A percentile compares a stretch with the other conserved stretches of the same genome.
Conservation (phyloP, 139 green algal genomes). For the Spirogloea muscicola region DNA sequence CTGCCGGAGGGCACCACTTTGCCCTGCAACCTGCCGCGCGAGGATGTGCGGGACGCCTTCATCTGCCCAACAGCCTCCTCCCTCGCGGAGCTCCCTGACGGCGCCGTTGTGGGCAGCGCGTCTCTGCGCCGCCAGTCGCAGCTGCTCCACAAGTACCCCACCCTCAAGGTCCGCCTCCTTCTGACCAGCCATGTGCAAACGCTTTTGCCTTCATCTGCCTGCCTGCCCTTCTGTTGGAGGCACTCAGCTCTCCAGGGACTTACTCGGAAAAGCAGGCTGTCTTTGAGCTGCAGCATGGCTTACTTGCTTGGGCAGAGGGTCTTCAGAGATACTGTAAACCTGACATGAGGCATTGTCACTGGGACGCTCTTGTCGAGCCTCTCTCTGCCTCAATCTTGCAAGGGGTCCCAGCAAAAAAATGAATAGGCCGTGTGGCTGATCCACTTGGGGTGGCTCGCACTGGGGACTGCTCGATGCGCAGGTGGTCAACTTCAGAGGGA, state of each 20-base stretch:
- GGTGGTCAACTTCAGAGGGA: conserved; percentile 97
- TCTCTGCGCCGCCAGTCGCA: conserved; percentile 89
- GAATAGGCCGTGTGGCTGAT: no score
- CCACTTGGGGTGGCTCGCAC: no score
- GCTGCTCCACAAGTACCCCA: conserved; percentile 89
- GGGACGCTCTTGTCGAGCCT: no score
- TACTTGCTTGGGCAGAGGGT: no score
- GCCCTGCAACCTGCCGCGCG: conserved; percentile 94
- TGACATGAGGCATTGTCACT: no score
- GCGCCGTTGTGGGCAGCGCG: conserved; percentile 82
- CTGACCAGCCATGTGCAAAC: neutral
- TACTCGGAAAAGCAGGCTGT: neutral
- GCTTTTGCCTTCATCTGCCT: neutral
- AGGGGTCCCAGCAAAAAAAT: no score
- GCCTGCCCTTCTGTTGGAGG: neutral
- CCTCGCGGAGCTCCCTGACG: conserved; percentile 83
- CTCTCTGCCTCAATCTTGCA: no score
- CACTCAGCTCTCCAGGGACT: neutral
- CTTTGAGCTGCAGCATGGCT: no score
- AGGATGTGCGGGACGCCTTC: conserved; percentile 97
- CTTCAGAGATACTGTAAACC: no score
- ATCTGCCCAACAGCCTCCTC: conserved; percentile 75
- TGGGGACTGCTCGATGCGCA: no score
- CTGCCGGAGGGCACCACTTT: conserved; percentile 89
- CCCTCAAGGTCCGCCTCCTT: conserved; percentile 45